These are phyloP conservation scores for Ophiocordyceps camponoti-leonardi DNA, from an alignment of 2,329 filamentous ascomycete genomes.

Conservation along the genomic window DNA sequence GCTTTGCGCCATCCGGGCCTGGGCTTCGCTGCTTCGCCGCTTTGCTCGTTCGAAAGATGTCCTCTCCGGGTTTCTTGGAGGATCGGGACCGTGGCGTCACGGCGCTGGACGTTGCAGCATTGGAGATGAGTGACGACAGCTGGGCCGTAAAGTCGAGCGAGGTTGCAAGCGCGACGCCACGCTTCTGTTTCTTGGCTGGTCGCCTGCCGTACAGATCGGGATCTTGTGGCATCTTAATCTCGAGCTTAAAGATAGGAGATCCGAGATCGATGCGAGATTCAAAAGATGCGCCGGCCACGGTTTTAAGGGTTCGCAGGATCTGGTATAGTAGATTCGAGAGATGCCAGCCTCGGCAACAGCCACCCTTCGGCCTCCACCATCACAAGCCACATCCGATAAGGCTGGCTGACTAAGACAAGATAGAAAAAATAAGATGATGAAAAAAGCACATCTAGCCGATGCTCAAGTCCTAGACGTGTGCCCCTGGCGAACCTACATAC, in stretches of 20 bases:
- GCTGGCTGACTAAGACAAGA: not conserved
- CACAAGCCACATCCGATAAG: not conserved
- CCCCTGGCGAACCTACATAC: too few relatives aligned
- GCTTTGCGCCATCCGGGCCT: constrained; percentile 29
- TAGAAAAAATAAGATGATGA: not conserved
- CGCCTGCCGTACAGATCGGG: constrained; percentile 61
- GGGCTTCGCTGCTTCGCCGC: constrained; percentile 7
- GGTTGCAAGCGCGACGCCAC: constrained; percentile 52
- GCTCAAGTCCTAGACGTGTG: not conserved
- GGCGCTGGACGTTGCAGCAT: constrained; percentile 22
- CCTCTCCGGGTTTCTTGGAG: constrained; percentile 25
- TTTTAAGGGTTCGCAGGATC: not conserved
- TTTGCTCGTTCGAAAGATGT: constrained; percentile 22
- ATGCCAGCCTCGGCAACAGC: not conserved
- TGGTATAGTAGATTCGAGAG: not conserved
- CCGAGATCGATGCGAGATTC: not conserved
- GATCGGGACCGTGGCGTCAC: constrained; percentile 26
- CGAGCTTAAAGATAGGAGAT: not conserved
- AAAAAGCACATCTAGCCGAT: not conserved
- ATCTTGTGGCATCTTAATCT: constrained; percentile 41
- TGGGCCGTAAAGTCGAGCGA: constrained; percentile 79
- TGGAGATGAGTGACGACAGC: constrained; percentile 63
- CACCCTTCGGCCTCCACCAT: not conserved
- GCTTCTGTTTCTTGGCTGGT: constrained; percentile 50
- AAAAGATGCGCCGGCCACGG: not conserved